Percentiles rank a stretch among this genome's conserved stretches.
Evolutionary conservation across 73 alveolate species (phyloP).

Genomic region (Paramecium caudatum): DNA sequence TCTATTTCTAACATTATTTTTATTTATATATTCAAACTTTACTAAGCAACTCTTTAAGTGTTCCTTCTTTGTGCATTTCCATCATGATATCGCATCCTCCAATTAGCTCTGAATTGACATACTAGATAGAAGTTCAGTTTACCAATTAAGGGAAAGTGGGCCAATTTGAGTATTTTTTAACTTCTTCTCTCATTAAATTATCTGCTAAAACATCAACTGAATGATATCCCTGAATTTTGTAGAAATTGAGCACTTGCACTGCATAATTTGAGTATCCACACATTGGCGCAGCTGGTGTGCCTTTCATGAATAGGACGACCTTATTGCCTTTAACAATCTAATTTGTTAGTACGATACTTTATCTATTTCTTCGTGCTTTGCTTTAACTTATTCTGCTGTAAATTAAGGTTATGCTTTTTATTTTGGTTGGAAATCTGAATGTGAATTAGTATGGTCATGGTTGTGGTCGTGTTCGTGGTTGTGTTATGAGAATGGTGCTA

Average conservation of each 20-base stretch:
- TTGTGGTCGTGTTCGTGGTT: conserved; percentile 2
- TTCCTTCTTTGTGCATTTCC: conserved; percentile 91
- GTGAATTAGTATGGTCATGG: conserved; percentile 17
- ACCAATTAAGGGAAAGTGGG: conserved; percentile 91
- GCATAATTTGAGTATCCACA: conserved; percentile 92
- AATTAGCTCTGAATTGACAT: conserved; percentile 80
- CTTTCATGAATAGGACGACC: conserved; percentile 93
- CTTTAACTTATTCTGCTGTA: background rate
- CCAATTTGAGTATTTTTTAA: conserved; percentile 92
- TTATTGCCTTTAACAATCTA: conserved; percentile 71
- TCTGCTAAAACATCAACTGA: conserved; percentile 84
- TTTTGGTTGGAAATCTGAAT: conserved; percentile 61
- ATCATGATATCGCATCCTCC: conserved; percentile 92
- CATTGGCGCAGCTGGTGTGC: conserved; percentile 88
- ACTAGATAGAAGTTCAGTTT: conserved; percentile 6
- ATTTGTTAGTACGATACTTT: background rate
- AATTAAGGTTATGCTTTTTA: background rate
- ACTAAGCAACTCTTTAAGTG: conserved; percentile 83
- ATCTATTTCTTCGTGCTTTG: conserved; percentile 5
- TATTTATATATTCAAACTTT: conserved; percentile 44
- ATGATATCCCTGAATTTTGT: conserved; percentile 73
- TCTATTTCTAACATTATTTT: conserved; percentile 52
- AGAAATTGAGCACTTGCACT: conserved; percentile 79
- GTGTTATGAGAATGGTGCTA: background rate
- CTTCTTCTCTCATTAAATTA: conserved; percentile 83